Evolutionary conservation across 306 rosid genomes (phyloP), one percentile per base, ranked within the genome.

Genomic region (Casuarina cunninghamiana): DNA sequence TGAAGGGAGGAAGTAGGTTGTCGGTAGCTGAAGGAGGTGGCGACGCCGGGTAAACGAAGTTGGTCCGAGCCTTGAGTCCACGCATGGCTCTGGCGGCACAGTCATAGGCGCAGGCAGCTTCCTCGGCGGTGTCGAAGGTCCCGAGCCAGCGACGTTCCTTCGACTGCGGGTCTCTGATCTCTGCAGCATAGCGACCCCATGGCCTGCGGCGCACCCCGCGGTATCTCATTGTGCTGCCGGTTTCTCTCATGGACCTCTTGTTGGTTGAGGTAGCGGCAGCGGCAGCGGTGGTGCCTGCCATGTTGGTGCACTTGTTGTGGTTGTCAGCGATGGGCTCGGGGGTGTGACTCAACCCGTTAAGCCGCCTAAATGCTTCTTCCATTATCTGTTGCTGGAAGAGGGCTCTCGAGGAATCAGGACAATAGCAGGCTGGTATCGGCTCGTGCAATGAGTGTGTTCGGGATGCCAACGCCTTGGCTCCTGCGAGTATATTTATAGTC

Each of bases 161-260:
- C 0, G 97, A 84, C 58, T 85, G 87, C 0, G 99, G 99, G 90
- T 95, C 99, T 8, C 99, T 82, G 45, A 95, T 95, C 87, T 95
- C 99, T 0, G 99, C 99, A 0, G 99, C 99, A 60, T 95, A 95
- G 48, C 99, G 93, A 0, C 99, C 99, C 99, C 99, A 95, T 0
- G 99, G 99, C 79, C 99, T 76, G 0, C 99, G 92, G n/a, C 99
- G 83, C 0, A 95, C 99, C 5, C 99, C 99, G 0, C 99, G 97
- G 86, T 95, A 95, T 65, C 97, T 80, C 53, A 86, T 42, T 0
- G 87, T 68, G 2, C 82, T 76, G 1, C 55, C 45, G 21, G 82
- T 77, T 3, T 95, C 97, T 43, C 84, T 77, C 2, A 55, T 0
- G 0, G 83, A 1, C 17, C 90, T 78, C 78, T 90, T 91, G 80